A percentile compares a stretch with the other conserved stretches of the same genome.
Conservation (phyloP, 2,329 filamentous ascomycete species). For the Arthroderma sp. region DNA sequence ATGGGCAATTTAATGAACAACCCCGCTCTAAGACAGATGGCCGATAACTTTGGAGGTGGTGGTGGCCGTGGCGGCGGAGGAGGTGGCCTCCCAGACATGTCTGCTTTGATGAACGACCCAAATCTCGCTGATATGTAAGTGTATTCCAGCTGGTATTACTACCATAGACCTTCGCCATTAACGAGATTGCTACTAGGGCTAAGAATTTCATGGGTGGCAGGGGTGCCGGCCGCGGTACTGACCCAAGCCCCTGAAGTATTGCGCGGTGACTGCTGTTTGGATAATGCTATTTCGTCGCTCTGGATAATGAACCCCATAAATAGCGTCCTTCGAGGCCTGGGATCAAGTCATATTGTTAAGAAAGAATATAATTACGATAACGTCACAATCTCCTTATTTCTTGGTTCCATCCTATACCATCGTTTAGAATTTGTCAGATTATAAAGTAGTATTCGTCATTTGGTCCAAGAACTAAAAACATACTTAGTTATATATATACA, state of each 20-base stretch:
- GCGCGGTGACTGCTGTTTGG: background rate
- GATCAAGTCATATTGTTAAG: background rate
- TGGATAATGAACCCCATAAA: background rate
- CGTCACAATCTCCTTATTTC: background rate
- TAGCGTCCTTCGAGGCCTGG: background rate
- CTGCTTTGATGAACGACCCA: constrained; percentile 79
- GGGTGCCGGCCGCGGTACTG: constrained; percentile 37
- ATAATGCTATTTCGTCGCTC: background rate
- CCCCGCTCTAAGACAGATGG: constrained; percentile 77
- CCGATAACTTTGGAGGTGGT: constrained; percentile 56
- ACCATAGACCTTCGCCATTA: constrained; percentile 11
- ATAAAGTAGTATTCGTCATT: constrained; percentile 2
- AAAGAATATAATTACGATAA: background rate
- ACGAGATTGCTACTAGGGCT: constrained; percentile 37
- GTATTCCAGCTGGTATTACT: background rate
- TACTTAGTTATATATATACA: constrained; percentile 9
- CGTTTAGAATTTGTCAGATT: background rate
- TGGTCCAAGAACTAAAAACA: background rate
- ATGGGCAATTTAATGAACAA: constrained; percentile 92
- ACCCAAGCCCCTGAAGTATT: constrained; percentile 16
- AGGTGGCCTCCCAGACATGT: constrained; percentile 77
- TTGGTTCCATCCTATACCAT: background rate
- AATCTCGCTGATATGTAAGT: constrained; percentile 83
- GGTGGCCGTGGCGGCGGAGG: constrained; percentile 27
- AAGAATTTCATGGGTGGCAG: constrained; percentile 52